Conservation (phyloP, 352 stramenopile genomes). For the Phytophthora boehmeriae region DNA sequence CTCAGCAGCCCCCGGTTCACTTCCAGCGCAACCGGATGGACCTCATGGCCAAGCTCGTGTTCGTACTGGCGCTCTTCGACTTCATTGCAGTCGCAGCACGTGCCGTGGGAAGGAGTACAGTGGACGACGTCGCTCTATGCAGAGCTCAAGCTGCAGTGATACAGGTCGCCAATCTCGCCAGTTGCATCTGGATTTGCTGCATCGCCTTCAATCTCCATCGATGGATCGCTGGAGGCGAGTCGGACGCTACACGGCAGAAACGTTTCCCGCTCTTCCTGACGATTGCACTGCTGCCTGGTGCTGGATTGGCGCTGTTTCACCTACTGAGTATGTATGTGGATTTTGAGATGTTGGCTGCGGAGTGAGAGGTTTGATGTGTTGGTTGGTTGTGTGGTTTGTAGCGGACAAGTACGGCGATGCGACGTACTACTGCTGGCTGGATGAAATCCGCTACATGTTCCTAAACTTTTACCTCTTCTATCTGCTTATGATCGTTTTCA, state of each 20-base stretch:
- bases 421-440: slow-evolving; percentile 87
- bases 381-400: slow-evolving; percentile 17
- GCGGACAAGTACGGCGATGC: slow-evolving; percentile 72
- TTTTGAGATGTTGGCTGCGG: background rate
- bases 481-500: slow-evolving; percentile 69
- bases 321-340: slow-evolving; percentile 40
- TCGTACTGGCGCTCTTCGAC: slow-evolving; percentile 77
- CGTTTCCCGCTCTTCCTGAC: slow-evolving; percentile 62
- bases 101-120: slow-evolving; percentile 55
- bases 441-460: slow-evolving; percentile 68
- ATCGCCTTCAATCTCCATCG: slow-evolving; percentile 85
- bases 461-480: slow-evolving; percentile 84
- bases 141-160: slow-evolving; percentile 62
- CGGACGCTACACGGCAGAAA: slow-evolving; percentile 62
- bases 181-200: slow-evolving; percentile 77
- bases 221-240: slow-evolving; percentile 79
- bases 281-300: slow-evolving; percentile 56
- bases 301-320: slow-evolving; percentile 61
- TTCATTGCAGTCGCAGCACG: slow-evolving; percentile 55
- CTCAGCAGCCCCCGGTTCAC: slow-evolving; percentile 10
- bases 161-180: slow-evolving; percentile 56
- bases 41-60: slow-evolving; percentile 73
- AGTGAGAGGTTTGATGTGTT: background rate
- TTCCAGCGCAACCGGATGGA: slow-evolving; percentile 42
- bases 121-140: slow-evolving; percentile 53